Percentiles rank a stretch among this genome's conserved stretches.
Evolutionary conservation across 192 early-diverging fungal species (phyloP).

Genomic region (Chytriomyces sp.): DNA sequence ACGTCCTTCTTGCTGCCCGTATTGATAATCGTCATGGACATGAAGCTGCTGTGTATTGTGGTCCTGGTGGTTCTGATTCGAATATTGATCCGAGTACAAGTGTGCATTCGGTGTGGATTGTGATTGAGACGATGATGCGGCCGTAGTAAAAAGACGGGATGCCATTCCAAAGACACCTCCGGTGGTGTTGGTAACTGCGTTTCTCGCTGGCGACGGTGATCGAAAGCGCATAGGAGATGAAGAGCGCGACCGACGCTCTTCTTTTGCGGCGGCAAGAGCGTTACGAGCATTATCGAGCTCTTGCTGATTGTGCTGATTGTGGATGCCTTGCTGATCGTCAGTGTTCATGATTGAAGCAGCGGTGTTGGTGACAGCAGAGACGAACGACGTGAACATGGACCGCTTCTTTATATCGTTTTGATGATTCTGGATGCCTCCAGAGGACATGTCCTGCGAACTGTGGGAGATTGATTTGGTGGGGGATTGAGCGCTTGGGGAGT

Average conservation of each 20-base stretch:
- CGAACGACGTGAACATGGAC: constrained; percentile 25
- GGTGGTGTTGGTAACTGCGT: too few species aligned
- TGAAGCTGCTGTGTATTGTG: background rate
- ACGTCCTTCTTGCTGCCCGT: constrained; percentile 17
- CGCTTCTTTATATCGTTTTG: constrained; percentile 5
- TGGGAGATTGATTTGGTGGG: too few species aligned
- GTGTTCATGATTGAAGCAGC: constrained; percentile 18
- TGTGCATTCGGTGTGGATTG: too few species aligned
- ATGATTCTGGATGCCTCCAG: background rate
- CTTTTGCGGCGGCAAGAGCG: background rate
- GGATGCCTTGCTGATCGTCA: background rate
- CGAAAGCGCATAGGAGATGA: background rate
- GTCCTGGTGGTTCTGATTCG: background rate
- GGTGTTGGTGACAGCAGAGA: constrained; percentile 16
- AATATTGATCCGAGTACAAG: background rate
- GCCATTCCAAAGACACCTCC: constrained; percentile 15
- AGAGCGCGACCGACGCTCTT: constrained; percentile 2
- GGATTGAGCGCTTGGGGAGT: background rate
- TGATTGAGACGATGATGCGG: too few species aligned
- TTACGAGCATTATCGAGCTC: constrained; percentile 10
- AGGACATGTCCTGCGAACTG: background rate
- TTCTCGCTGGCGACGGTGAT: background rate
- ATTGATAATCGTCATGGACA: constrained; percentile 17
- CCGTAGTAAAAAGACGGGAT: background rate
- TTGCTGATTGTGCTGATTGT: background rate